phyloP scores from a whole-genome alignment of 139 green algal species.

The Parachlorella kessleri region DNA sequence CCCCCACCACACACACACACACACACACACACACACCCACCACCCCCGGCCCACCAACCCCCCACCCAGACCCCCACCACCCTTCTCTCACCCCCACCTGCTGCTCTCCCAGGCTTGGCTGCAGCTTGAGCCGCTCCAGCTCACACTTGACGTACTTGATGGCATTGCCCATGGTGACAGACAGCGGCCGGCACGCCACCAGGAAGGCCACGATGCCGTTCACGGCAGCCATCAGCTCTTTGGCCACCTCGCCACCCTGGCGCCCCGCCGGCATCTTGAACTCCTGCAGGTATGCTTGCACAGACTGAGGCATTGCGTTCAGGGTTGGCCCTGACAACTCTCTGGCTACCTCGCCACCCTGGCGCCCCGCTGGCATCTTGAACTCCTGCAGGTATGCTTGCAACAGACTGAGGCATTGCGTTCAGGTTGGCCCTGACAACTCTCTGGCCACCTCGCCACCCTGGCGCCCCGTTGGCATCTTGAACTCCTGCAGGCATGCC shows the following conservation, averaged over 20 bases:
- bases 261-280: conserved; percentile 74
- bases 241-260: conserved; percentile 67
- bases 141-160: conserved; percentile 87
- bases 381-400: too few species aligned
- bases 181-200: conserved; percentile 84
- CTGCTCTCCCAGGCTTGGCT: conserved; percentile 39
- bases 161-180: conserved; percentile 89
- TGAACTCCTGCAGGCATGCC: too few species aligned
- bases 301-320: too few species aligned
- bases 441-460: conserved; percentile 80
- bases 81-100: conserved; percentile 2
- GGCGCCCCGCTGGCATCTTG: too few species aligned
- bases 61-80: background rate
- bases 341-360: too few species aligned
- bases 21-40: background rate
- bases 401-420: too few species aligned
- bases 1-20: background rate
- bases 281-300: too few species aligned
- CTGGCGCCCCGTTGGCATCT: conserved; percentile 62
- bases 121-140: conserved; percentile 42
- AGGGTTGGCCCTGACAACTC: too few species aligned
- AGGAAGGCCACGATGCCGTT: conserved; percentile 89
- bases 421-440: conserved; percentile 79
- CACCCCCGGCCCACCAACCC: background rate
- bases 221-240: conserved; percentile 79